phyloP scores from a whole-genome alignment of 331 rosid species.

The Telfairia occidentalis region DNA sequence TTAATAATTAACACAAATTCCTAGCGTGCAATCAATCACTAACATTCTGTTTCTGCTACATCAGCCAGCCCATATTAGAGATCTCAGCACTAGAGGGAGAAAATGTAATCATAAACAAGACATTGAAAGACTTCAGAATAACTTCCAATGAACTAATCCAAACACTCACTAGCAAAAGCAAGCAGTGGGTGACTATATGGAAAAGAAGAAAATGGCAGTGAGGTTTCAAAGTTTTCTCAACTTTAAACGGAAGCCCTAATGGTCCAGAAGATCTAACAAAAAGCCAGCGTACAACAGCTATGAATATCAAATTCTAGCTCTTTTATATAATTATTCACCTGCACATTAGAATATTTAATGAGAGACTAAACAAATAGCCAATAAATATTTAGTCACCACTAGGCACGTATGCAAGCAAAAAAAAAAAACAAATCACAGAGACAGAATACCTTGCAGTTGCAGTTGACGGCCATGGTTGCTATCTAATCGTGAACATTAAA shows the following conservation, averaged over 20 bases:
- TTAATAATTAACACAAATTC: neutral
- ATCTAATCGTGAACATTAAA: neutral
- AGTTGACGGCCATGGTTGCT: neutral
- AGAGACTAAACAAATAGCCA: neutral
- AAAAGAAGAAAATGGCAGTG: neutral
- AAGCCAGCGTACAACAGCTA: constrained; percentile 1
- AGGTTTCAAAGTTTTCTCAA: neutral
- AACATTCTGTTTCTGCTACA: neutral
- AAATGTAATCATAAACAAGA: neutral
- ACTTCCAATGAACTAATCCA: neutral
- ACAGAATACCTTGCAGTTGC: neutral
- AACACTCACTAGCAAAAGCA: neutral
- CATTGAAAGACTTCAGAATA: neutral
- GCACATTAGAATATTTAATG: neutral
- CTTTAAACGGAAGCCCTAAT: neutral
- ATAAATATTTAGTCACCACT: neutral
- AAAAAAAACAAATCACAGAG: neutral
- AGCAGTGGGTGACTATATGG: neutral
- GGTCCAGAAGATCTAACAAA: neutral
- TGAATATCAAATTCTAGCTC: neutral
- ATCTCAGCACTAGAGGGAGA: neutral
- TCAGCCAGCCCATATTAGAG: neutral
- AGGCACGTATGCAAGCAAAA: neutral
- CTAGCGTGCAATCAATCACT: neutral
- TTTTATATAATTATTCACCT: neutral